Conservation (phyloP, 2,329 filamentous ascomycete genomes). For the Thermoascus crustaceus region DNA sequence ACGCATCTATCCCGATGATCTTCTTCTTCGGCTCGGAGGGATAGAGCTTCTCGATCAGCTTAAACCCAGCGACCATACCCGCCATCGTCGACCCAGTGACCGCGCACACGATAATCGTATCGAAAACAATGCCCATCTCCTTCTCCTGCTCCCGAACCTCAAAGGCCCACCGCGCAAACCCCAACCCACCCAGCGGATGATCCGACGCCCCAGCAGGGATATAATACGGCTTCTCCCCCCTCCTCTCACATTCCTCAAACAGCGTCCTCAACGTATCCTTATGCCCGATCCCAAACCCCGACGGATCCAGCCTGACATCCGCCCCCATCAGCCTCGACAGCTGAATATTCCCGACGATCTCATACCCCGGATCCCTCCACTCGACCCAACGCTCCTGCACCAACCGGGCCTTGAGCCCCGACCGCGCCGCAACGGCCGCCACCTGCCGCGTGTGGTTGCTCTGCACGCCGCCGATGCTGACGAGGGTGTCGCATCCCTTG, state of each 20-base stretch:
- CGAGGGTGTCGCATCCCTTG: slow-evolving; percentile 52
- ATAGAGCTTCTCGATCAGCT: slow-evolving; percentile 48
- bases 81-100: slow-evolving; percentile 64
- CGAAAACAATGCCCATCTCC: slow-evolving; percentile 56
- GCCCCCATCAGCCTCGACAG: slow-evolving; percentile 60
- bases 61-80: slow-evolving; percentile 66
- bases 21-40: slow-evolving; percentile 37
- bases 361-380: slow-evolving; percentile 52
- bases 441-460: slow-evolving; percentile 64
- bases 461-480: slow-evolving; percentile 60
- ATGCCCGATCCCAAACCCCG: slow-evolving; percentile 60
- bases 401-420: slow-evolving; percentile 44
- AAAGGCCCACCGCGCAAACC: slow-evolving; percentile 63
- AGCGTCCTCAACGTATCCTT: slow-evolving; percentile 52
- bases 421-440: slow-evolving; percentile 51
- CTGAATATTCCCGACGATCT: slow-evolving; percentile 63
- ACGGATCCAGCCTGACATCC: slow-evolving; percentile 53
- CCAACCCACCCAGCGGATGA: slow-evolving; percentile 60
- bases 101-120: slow-evolving; percentile 59
- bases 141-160: slow-evolving; percentile 59
- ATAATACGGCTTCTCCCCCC: slow-evolving; percentile 58
- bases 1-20: slow-evolving; percentile 61
- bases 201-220: slow-evolving; percentile 65
- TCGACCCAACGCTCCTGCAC: slow-evolving; percentile 65
- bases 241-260: slow-evolving; percentile 43